Base-by-base conservation (phyloP, 1,284 basidiomycete species). In the Cystobasidium pallidum region DNA sequence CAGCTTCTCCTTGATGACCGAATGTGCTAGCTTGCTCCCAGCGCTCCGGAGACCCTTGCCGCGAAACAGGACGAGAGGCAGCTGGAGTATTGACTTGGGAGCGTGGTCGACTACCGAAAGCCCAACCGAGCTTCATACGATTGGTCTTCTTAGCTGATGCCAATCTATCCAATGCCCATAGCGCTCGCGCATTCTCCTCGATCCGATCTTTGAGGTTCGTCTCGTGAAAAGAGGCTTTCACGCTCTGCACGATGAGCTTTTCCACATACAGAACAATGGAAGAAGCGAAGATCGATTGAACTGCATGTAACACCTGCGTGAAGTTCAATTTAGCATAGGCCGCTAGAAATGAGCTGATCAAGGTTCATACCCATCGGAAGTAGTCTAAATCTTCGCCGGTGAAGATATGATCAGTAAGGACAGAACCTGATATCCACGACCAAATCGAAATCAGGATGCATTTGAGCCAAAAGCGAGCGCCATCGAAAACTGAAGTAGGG, bases 161-260 rank as follows among this genome's bases (percentile, higher is more conserved):
- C n/a, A 75, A 41, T 51, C 74, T 75, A 36, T 75, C 75, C 41
- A 75, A 57, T 43, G 75, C 75, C 64, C 75, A 74, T 0, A 71
- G 47, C 21, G 68, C 68, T 19, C 68, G 43, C 2, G 68, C 61
- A 34, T 71, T 71, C 30, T 71, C 68, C 28, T 71, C 68, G 7
- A 71, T 71, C 19, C 68, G 68, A 34, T 71, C 68, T 57, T 71
- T 71, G 1, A 71, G 51, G 11, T 61, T 61, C 13, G 59, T 71
- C 52, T 71, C 54, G 36, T 71, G 68, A 36, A 71, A 71, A 41
- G 68, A 71, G 3, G 59, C 68, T 36, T 71, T 71, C 24, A 71
- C 68, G n/a, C 43, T 54, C 28, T 71, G 68, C 10, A 71, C 51
- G 39, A 71, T 64, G 45, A 71, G 68, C 68, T 71, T 71, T 26